phyloP scores from a whole-genome alignment of 2,329 filamentous ascomycete genomes.

The Mycosphaerella sp. region DNA sequence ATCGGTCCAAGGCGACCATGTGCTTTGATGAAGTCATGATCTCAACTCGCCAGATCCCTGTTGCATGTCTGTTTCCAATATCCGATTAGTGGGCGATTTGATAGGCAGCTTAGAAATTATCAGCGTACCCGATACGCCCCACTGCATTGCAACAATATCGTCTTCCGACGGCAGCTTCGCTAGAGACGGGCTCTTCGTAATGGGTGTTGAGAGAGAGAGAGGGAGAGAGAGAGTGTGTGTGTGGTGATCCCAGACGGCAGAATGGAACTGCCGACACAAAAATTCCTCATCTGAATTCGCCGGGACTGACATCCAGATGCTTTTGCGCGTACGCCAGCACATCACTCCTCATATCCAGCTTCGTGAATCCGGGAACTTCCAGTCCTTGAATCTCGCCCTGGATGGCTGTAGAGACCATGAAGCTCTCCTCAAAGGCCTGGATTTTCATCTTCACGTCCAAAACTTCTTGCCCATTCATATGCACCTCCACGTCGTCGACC shows the following conservation, averaged over 20 bases:
- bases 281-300: conserved; percentile 18
- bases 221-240: not conserved
- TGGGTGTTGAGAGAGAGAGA: not conserved
- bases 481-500: conserved; percentile 45
- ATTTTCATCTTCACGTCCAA: conserved; percentile 52
- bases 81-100: no score
- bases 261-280: not conserved
- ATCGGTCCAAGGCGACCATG: no score
- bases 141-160: no score
- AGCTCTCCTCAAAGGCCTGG: conserved; percentile 52
- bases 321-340: conserved; percentile 27
- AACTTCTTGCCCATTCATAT: conserved; percentile 43
- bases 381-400: conserved; percentile 31
- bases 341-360: conserved; percentile 28
- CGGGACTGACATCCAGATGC: conserved; percentile 19
- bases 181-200: not conserved
- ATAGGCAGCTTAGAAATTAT: no score
- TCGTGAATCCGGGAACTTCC: conserved; percentile 30
- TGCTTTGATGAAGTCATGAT: no score
- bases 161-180: not conserved
- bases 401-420: conserved; percentile 53
- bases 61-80: no score
- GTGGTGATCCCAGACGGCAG: not conserved
- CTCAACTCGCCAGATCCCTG: no score
- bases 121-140: no score